Base-by-base conservation (phyloP, 2,329 filamentous ascomycete species). In the Cladosporium sp. region DNA sequence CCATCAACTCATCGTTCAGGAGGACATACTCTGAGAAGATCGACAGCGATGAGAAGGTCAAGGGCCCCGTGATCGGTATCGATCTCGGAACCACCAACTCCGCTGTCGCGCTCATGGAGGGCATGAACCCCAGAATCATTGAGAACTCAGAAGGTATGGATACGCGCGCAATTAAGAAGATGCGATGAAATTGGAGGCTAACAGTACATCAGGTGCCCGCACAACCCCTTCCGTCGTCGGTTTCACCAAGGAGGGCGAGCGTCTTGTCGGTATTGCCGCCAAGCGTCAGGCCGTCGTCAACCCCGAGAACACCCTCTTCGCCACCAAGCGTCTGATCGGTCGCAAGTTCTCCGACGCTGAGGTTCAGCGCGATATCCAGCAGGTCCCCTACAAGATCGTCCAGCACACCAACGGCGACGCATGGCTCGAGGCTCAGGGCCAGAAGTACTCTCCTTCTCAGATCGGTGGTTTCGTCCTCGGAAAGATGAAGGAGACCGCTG, bases 401-500 rank as follows among this genome's bases (percentile, higher is more conserved):
- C 93, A 97, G 84, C 94, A 97, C 88, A 88, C 84, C 84, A 97
- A 97, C 80, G 94, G 94, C 74, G 94, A 97, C 78, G 94, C 94
- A 70, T 97, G 94, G 94, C 91, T 98, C 70, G 88, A 93, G 81
- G 92, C 93, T 74, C 92, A 93, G 74, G 93, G 90, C 78, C 89
- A 97, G 83, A 96, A 93, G 82, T 97, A 97, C 86, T 97, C 93
- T 72, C 94, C 94, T 66, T 97, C 93, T n/a, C 94, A 98, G 82
- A 92, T 98, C 71, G 94, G 94, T 87, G 94, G 93, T 78, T 97
- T 97, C 81, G 87, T 97, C 72, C 88, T 98, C 75, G 90, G 93
- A 81, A 97, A 98, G 88, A 97, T 97, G 94, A 97, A 96, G 89
- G 94, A 97, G 87, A 98, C 94, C 62, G 94, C 94, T 71, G 93